Base-by-base conservation (phyloP, 2,329 filamentous ascomycete genomes). In the Coniochaeta pulveracea region DNA sequence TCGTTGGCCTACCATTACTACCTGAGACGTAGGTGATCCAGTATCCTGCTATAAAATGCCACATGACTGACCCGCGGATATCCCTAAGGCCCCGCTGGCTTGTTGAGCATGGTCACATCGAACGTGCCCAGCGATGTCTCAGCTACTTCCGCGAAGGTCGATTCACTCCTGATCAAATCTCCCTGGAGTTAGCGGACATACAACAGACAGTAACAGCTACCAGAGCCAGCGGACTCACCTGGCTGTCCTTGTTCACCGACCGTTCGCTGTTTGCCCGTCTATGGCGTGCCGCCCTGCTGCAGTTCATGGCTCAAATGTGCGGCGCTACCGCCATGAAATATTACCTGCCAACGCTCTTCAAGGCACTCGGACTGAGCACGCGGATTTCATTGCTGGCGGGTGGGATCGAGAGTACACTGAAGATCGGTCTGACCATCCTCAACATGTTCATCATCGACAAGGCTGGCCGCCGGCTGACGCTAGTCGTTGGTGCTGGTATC, bases 301-400 rank as follows among this genome's bases (percentile, higher is more conserved):
- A 74, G 46, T 74, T 75, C 48, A 68, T 75, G 64, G 65, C 67
- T 0, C 68, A 72, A 42, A 69, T 74, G 64, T 72, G 67, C 41
- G 70, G 71, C 14, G 68, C 69, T 10, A 68, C 69, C 0, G 69
- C 68, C 3, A 73, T 75, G 57, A 74, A 75, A 43, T 74, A 75
- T 42, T 74, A 74, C 41, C 57, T 75, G 0, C 70, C 70, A 0
- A 63, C 60, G 0, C 63, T 73, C 7, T 65, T 75, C 37, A 48
- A 57, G 33, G 60, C 60, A 3, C 51, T 75, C 2, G 70, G 72
- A 0, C 48, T 74, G 2, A 51, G 55, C 23, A 60, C 59, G 5
- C 57, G 63, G 7, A 36, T 66, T 11, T 61, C 67, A 2, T 49
- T 76, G 26, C 54, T 74, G 49, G 64, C 65, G 1, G 64, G 67